phyloP scores from a whole-genome alignment of 345 rosid genomes.

The Eucalyptus coolabah region DNA sequence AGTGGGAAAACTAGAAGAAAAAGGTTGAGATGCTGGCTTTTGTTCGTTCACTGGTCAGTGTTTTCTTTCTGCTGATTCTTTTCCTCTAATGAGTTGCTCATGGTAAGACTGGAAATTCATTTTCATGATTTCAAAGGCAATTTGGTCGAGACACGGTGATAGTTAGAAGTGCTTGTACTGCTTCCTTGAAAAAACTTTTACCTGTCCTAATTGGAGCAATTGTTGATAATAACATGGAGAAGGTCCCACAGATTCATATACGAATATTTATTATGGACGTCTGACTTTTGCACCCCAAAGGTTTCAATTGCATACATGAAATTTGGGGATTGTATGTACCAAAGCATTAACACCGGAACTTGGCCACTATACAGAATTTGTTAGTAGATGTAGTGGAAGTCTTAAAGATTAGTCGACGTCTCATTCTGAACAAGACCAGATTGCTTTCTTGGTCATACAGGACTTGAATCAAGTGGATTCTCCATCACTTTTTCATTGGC shows the following conservation, averaged over 20 bases:
- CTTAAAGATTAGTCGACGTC: background rate
- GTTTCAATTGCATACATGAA: background rate
- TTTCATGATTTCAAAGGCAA: background rate
- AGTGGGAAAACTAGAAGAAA: background rate
- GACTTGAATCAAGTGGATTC: background rate
- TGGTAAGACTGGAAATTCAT: background rate
- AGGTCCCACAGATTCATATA: background rate
- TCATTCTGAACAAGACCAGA: background rate
- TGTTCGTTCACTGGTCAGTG: background rate
- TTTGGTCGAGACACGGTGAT: background rate
- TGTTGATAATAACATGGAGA: background rate
- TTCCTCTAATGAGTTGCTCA: background rate
- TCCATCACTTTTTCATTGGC: background rate
- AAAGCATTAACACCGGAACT: background rate
- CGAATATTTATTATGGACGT: background rate
- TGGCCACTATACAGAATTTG: background rate
- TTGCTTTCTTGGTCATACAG: background rate
- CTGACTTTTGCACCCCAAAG: background rate
- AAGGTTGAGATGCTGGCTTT: background rate
- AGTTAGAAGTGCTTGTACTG: background rate
- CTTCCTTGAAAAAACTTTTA: background rate
- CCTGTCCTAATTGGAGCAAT: background rate
- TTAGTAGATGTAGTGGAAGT: background rate
- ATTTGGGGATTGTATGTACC: background rate
- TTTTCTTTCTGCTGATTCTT: background rate